Percentiles rank a stretch among this genome's conserved stretches.
phyloP scores from a whole-genome alignment of 768 basidiomycete species.

The Lactarius vividus region DNA sequence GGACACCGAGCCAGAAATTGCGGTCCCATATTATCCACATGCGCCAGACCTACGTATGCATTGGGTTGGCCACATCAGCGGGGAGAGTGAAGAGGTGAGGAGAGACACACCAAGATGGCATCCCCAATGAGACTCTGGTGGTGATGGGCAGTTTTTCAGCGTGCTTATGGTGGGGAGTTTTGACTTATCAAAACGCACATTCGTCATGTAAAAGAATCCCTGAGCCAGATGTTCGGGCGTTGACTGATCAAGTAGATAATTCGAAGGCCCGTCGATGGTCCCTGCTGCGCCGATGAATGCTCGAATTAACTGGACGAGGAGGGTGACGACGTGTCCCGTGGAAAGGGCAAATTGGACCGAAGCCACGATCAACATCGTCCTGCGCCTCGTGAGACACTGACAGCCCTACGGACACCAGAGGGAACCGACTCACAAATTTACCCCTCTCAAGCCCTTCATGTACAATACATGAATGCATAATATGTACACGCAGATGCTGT shows the following conservation, averaged over 20 bases:
- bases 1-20: slow-evolving; percentile 3
- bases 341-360: slow-evolving; percentile 13
- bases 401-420: background rate
- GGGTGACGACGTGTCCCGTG: slow-evolving; percentile 16
- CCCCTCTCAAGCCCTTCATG: slow-evolving; percentile 6
- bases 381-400: background rate
- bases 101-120: slow-evolving; percentile 13
- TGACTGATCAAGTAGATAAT: slow-evolving; percentile 1
- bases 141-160: background rate
- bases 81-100: background rate
- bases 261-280: background rate
- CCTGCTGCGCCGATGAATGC: slow-evolving; percentile 1
- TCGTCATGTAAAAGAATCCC: slow-evolving; percentile 16
- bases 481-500: slow-evolving; percentile 16
- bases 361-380: slow-evolving; percentile 14
- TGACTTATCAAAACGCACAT: slow-evolving; percentile 1
- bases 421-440: slow-evolving; percentile 6
- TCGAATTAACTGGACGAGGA: slow-evolving; percentile 14
- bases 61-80: background rate
- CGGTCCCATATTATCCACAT: slow-evolving; percentile 23
- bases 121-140: slow-evolving; percentile 20
- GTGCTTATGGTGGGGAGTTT: background rate
- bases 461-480: slow-evolving; percentile 6
- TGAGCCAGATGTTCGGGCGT: slow-evolving; percentile 14
- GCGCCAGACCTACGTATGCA: slow-evolving; percentile 20